Evolutionary conservation across 768 basidiomycete species (phyloP), one percentile per base, ranked within the genome.

Genomic region (Mycena leptocephala): DNA sequence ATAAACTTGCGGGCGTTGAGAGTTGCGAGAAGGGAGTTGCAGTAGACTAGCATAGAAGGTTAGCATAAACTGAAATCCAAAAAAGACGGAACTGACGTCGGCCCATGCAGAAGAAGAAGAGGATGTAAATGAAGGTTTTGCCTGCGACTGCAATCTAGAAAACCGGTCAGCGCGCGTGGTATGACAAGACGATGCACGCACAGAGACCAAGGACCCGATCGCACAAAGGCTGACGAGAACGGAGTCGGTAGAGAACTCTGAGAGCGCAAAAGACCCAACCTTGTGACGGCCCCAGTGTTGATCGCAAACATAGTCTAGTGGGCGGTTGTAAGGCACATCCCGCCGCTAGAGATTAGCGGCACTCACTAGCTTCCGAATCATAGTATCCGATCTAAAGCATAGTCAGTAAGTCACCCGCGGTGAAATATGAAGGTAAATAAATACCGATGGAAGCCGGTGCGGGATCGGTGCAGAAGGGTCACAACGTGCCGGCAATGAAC

Each of bases 51-150:
- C 35, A 68, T 48, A 3, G 46, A 61, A 10, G 56, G 51, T 73
- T 53, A 68, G 43, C 24, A 70, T 30, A 75, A 66, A 13, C 35
- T 2, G 6, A 48, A 51, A 33, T 32, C 18, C n/a, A 35, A 30
- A 2, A 26, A 35, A 37, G 39, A 65, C 35, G 26, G 24, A 24
- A 88, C 92, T 79, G 80, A 93, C 92, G 80, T 67, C 92, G 86
- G 26, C 92, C 91, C 46, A 92, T 88, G 80, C 87, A 89, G 76
- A 92, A 92, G 81, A 90, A 93, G 82, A 93, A 93, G 2, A 86
- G 82, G 58, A 92, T 89, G 74, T 93, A 93, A 67, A 92, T 80
- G 83, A 91, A 90, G 0, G 91, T 89, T 2, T 86, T 43, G 0
- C 87, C 88, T 37, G 88, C 88, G 22, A 86, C 84, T 16, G 84